Evolutionary conservation across 345 rosid species (phyloP), one percentile per base, ranked within the genome.

Genomic region (Euphorbia pulcherrima): DNA sequence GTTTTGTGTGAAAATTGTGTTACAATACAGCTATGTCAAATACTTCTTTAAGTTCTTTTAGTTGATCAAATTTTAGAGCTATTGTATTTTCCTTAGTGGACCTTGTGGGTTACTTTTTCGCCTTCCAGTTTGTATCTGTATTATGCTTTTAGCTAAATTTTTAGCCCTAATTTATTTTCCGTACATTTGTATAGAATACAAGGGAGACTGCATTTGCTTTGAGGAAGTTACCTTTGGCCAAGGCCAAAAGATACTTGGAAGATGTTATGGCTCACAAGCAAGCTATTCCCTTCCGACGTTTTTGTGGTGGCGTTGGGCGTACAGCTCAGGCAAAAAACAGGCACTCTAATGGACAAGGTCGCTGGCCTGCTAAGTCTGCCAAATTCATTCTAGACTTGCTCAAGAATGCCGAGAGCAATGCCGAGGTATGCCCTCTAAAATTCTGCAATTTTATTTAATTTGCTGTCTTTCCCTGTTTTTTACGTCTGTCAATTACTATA

Each of bases 271-370:
- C 80, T 24, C 99, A 95, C 80, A 95, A 95, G 75, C 99, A 95
- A 77, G 99, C 99, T 12, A 90, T 95, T n/a, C 99, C 99, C n/a
- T 95, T 95, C 88, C 77, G 93, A 8, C 92, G 97, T 11, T 95
- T 86, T 78, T 95, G 97, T 23, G 39, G 97, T 72, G 99, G 97
- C 50, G 97, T 95, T 7, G 99, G 97, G n/a, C 83, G 97, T 21
- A 95, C 99, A 80, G 99, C 99, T 57, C 99, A 95, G 81, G 99
- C 97, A 28, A 95, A 95, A 82, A 92, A 87, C 82, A 85, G 97
- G 78, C 97, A 92, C 65, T 85, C 96, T 0, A 94, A 94, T 70
- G 99, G 99, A 29, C 97, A 94, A 70, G 99, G 97, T 61, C 90
- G 97, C 24, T 94, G 99, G 97, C 97, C 99, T 0, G 90, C 79